These are phyloP conservation scores for Xylariaceae sp. DNA, from an alignment of 2,329 filamentous ascomycete genomes.

Conservation along the genomic window DNA sequence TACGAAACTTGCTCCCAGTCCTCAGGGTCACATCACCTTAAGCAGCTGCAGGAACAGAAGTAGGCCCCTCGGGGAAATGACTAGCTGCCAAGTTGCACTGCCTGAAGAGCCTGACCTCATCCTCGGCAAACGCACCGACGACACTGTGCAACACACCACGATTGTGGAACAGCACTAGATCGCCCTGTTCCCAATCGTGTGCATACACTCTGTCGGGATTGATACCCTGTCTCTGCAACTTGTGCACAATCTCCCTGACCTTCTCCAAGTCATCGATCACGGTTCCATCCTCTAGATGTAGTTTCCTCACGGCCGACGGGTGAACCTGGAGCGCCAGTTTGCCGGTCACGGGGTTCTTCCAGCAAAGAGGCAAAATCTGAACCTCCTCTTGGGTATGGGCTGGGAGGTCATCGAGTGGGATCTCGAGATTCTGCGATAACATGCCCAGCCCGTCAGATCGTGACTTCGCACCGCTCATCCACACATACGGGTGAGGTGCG, in stretches of 20 bases:
- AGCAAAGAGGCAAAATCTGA: conserved; percentile 71
- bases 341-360: conserved; percentile 70
- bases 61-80: conserved; percentile 50
- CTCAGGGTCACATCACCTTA: neutral
- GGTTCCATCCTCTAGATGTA: conserved; percentile 63
- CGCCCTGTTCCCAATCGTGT: conserved; percentile 74
- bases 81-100: conserved; percentile 77
- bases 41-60: neutral
- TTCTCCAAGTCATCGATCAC: conserved; percentile 64
- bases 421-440: conserved; percentile 61
- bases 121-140: conserved; percentile 67
- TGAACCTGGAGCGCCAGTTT: conserved; percentile 69
- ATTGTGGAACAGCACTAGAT: conserved; percentile 76
- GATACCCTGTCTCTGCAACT: conserved; percentile 69
- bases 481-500: conserved; percentile 75
- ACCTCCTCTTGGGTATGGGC: conserved; percentile 63
- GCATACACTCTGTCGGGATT: conserved; percentile 64
- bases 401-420: conserved; percentile 57
- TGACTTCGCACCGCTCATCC: conserved; percentile 69
- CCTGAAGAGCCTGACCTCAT: conserved; percentile 71
- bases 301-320: conserved; percentile 64
- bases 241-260: conserved; percentile 65
- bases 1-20: neutral
- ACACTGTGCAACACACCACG: conserved; percentile 71
- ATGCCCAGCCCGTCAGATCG: conserved; percentile 68